Percentiles rank a stretch among this genome's conserved stretches.
These are phyloP conservation scores for Pleurotus ostreatus DNA, from an alignment of 768 basidiomycete species.

Conservation along the genomic window DNA sequence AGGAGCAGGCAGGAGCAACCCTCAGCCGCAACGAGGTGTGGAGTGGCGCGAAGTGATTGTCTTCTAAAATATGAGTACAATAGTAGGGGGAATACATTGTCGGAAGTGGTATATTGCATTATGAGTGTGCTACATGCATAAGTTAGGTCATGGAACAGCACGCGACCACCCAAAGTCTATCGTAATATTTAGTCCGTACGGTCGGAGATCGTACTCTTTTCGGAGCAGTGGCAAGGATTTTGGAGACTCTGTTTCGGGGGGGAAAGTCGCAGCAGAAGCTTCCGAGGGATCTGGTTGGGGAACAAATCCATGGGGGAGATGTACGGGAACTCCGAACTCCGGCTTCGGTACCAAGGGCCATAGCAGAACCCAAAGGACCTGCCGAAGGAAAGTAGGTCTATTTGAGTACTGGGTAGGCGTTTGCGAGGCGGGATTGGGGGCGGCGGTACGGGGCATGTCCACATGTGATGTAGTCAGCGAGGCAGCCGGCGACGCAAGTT, in stretches of 20 bases:
- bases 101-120: not conserved
- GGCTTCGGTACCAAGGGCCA: constrained; percentile 1
- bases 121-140: not conserved
- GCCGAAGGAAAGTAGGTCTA: not conserved
- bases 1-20: too few species aligned
- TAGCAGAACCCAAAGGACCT: not conserved
- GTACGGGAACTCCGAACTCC: not conserved
- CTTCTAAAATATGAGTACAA: too few species aligned
- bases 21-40: too few species aligned
- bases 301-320: not conserved
- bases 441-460: not conserved
- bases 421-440: not conserved
- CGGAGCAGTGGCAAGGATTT: constrained; percentile 27
- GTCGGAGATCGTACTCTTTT: constrained; percentile 66
- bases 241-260: not conserved
- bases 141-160: not conserved
- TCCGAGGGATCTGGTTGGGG: not conserved
- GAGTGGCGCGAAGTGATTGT: too few species aligned
- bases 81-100: too few species aligned
- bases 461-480: constrained; percentile 1
- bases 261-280: not conserved
- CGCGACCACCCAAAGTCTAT: constrained; percentile 71
- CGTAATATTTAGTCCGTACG: constrained; percentile 67
- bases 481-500: constrained; percentile 9
- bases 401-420: not conserved